Evolutionary conservation across 164 flowering plant genomes (phyloP), one percentile per base, ranked within the genome.

Genomic region (Vitis labrusca): DNA sequence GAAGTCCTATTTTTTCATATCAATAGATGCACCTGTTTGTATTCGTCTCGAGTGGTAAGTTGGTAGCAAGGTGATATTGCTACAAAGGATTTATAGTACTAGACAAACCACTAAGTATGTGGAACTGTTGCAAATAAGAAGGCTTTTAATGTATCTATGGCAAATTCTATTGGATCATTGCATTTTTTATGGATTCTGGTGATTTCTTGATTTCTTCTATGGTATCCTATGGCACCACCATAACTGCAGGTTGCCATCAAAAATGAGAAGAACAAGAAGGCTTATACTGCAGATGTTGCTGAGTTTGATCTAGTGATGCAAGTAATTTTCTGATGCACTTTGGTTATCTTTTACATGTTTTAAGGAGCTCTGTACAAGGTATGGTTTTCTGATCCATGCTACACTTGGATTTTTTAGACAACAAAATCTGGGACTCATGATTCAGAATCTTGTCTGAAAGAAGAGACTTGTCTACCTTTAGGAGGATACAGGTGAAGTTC

Each of bases 301-400:
- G 98, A 93, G 79, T 91, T 95, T 81, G 85, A 91, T 83, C 74
- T 90, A 73, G 94, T 89, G 65, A 93, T 95, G 99, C 94, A 95
- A 95, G 97, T 94, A 81, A 10, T 58, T 68, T 23, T 66, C 14
- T 10, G 14, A 3, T 23, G 29, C 64, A 8, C 5, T 27, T 2
- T 52, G 9, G 14, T 15, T 70, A 15, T 55, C 15, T 48, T 47
- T n/a, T 17, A 19, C 37, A 14, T 6, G 13, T 23, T 37, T 37
- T 37, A 8, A 29, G 47, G 16, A 54, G 23, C 14, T 27, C 23
- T 29, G 50, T 50, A 9, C 5, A 17, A 59, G 61, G 49, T 47
- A 48, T 67, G 49, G 32, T 50, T 50, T 68, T 29, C 50, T 23
- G 11, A 17, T 58, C 51, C n/a, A 19, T 67, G 44, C 44, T 37